Conservation (phyloP, 1,139 yeast species). For the Ogataea hybrid region DNA sequence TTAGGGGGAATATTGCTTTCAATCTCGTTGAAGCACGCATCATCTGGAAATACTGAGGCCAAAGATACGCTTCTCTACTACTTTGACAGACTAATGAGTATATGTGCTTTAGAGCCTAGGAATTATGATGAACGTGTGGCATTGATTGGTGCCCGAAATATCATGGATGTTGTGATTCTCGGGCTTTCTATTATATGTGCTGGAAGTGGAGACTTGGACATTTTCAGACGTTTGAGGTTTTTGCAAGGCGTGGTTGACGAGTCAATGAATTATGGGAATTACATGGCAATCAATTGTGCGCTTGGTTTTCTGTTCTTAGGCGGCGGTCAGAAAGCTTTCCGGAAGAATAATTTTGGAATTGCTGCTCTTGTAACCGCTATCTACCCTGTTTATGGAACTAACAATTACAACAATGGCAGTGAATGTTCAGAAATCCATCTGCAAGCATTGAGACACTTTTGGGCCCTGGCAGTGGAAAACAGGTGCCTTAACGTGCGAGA, state of each 20-base stretch:
- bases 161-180: constrained; percentile 60
- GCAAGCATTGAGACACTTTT: constrained; percentile 86
- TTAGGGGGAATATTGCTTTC: constrained; percentile 77
- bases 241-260: constrained; percentile 58
- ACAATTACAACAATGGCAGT: constrained; percentile 25
- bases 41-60: constrained; percentile 57
- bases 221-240: constrained; percentile 68
- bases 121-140: constrained; percentile 65
- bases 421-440: constrained; percentile 54
- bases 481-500: constrained; percentile 78
- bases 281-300: constrained; percentile 78
- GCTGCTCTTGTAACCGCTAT: constrained; percentile 74
- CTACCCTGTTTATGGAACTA: constrained; percentile 67
- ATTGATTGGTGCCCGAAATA: constrained; percentile 51
- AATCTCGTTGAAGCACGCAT: constrained; percentile 74
- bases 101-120: constrained; percentile 45
- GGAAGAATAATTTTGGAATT: constrained; percentile 57
- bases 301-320: constrained; percentile 87
- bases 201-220: constrained; percentile 85
- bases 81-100: constrained; percentile 59
- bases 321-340: constrained; percentile 86
- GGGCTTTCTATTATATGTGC: constrained; percentile 79
- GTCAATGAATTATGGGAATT: constrained; percentile 61
- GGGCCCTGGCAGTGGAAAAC: constrained; percentile 84
- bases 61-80: constrained; percentile 58